Base-by-base conservation (phyloP, 495 filamentous ascomycete genomes). In the Penicillium roqueforti region DNA sequence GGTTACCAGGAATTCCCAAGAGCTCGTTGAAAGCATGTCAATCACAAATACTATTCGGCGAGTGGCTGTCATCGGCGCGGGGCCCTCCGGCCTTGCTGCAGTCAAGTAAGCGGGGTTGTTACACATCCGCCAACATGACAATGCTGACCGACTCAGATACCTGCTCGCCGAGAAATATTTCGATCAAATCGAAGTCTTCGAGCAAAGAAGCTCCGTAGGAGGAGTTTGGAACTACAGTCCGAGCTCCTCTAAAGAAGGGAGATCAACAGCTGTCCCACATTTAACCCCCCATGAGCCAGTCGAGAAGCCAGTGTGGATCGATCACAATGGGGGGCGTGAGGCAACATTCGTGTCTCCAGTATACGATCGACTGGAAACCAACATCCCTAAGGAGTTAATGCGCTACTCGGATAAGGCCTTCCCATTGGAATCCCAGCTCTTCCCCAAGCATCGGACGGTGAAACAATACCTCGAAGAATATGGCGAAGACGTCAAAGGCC, bases 371-470 rank as follows among this genome's bases (percentile, higher is more conserved):
- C 68, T 97, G 25, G 85, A 95, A 57, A 89, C 91, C 36, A 97
- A 97, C 64, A 89, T 96, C 34, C 90, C 92, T 1, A 83, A 91
- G 49, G 72, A 74, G 1, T 62, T 97, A 53, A 97, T 97, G 92
- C 64, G 75, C 5, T 95, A 83, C 65, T 86, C 88, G 9, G 89
- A 95, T 47, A 71, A 82, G 13, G 57, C 74, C 13, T 92, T 92
- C 51, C 79, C 83, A 0, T 31, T 70, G 6, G 78, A 85, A 3
- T 56, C 73, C 18, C 83, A 87, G 57, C 75, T 96, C 8, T 93
- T 95, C 58, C 92, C 92, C 0, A 73, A 73, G 11, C 82, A 89
- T 56, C 60, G 80, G 47, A 69, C 72, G 11, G 87, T 96, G 13
- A 79, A 83, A 51, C 62, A 80, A 34, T 97, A 97, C 65, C 69